A percentile compares a stretch with the other conserved stretches of the same genome.
Conservation (phyloP, 2,329 filamentous ascomycete genomes). For the Dichotomopilus funicola region DNA sequence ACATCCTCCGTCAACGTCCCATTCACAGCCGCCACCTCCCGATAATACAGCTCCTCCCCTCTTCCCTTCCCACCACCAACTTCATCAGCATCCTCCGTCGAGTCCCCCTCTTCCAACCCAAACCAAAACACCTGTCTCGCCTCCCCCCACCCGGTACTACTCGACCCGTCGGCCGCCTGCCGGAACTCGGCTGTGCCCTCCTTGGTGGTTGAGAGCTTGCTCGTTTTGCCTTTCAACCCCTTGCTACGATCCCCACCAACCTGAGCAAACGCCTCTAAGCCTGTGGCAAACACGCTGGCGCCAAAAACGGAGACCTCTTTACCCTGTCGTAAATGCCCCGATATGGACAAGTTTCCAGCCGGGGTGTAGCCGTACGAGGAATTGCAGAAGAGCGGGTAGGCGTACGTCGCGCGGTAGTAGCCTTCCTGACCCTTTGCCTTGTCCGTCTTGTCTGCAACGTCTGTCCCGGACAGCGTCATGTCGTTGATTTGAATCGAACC, state of each 20-base stretch:
- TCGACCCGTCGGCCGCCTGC: constrained; percentile 38
- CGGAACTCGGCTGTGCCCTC: constrained; percentile 53
- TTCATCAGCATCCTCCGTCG: constrained; percentile 18
- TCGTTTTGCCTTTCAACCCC: constrained; percentile 33
- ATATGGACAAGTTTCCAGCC: constrained; percentile 41
- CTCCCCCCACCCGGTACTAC: constrained; percentile 46
- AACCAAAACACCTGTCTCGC: constrained; percentile 53
- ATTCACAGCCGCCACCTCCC: constrained; percentile 51
- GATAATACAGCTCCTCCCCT: constrained; percentile 45
- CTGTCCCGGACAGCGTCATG: constrained; percentile 27
- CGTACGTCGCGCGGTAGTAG: constrained; percentile 38
- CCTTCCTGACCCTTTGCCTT: background rate
- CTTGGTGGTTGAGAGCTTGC: constrained; percentile 44
- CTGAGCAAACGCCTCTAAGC: constrained; percentile 48
- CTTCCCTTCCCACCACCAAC: constrained; percentile 19
- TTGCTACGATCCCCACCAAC: constrained; percentile 17
- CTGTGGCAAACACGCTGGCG: constrained; percentile 46
- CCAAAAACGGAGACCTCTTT: constrained; percentile 34
- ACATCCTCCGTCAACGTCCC: constrained; percentile 44
- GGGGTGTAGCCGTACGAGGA: constrained; percentile 40
- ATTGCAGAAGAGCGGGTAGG: constrained; percentile 56
- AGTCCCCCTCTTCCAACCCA: constrained; percentile 25
- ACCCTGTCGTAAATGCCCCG: constrained; percentile 37
- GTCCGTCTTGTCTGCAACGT: constrained; percentile 13
- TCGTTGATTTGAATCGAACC: constrained; percentile 39